A percentile compares a stretch with the other conserved stretches of the same genome.
Evolutionary conservation across 2,329 filamentous ascomycete species (phyloP).

Genomic region (Ascochyta pisi): DNA sequence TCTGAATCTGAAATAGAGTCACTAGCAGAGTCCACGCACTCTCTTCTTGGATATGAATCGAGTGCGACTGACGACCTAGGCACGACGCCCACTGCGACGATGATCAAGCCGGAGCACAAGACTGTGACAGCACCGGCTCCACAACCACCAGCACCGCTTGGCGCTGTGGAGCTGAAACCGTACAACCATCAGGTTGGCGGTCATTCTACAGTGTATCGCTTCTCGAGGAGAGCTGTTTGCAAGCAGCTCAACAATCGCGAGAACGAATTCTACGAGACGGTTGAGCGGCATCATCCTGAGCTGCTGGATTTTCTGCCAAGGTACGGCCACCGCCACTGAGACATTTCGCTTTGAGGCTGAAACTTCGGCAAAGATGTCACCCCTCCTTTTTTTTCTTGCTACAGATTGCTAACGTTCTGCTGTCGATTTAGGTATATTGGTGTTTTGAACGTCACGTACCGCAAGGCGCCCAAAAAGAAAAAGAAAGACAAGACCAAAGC

Average conservation of each 20-base stretch:
- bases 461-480: slow-evolving; percentile 74
- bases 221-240: slow-evolving; percentile 93
- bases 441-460: slow-evolving; percentile 94
- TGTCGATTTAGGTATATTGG: slow-evolving; percentile 79
- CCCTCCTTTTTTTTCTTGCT: slow-evolving; percentile 5
- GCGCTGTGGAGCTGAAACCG: slow-evolving; percentile 93
- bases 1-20: slow-evolving; percentile 54
- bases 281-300: slow-evolving; percentile 89
- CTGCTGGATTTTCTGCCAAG: slow-evolving; percentile 90
- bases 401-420: slow-evolving; percentile 42
- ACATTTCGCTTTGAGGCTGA: slow-evolving; percentile 48
- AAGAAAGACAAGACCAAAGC: slow-evolving; percentile 49
- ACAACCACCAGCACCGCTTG: slow-evolving; percentile 67
- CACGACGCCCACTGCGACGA: slow-evolving; percentile 47
- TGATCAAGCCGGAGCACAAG: slow-evolving; percentile 40
- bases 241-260: slow-evolving; percentile 98
- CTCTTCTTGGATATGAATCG: slow-evolving; percentile 58
- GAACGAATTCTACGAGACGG: slow-evolving; percentile 97
- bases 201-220: slow-evolving; percentile 94
- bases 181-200: slow-evolving; percentile 98
- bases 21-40: slow-evolving; percentile 52
- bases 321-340: slow-evolving; percentile 39
- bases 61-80: slow-evolving; percentile 62
- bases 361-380: slow-evolving; percentile 47
- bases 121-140: slow-evolving; percentile 30